Evolutionary conservation across 257 asterid genomes (phyloP).

Genomic region (Petrea volubilis): DNA sequence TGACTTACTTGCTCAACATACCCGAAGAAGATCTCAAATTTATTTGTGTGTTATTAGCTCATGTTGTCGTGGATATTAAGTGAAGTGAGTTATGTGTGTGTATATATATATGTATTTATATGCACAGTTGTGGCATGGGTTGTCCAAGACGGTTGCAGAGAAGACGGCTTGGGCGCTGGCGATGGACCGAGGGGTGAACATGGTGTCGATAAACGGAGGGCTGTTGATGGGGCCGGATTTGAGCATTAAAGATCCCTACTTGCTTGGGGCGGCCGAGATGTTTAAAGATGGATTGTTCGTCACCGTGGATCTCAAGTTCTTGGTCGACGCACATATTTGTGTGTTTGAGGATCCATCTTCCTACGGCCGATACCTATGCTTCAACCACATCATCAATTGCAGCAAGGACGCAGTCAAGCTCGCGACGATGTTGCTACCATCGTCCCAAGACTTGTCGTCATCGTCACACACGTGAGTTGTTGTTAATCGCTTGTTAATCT

Average conservation of each 20-base stretch:
- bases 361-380: conserved; percentile 84
- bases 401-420: conserved; percentile 59
- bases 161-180: conserved; percentile 95
- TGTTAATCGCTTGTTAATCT: background rate
- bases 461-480: conserved; percentile 26
- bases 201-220: conserved; percentile 83
- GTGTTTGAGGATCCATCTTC: conserved; percentile 81
- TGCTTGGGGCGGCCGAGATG: conserved; percentile 91
- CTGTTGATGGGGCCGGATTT: conserved; percentile 60
- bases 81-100: background rate
- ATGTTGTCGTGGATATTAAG: too few species aligned
- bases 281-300: conserved; percentile 79
- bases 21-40: too few species aligned
- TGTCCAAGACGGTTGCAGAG: conserved; percentile 85
- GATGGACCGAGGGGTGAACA: conserved; percentile 88
- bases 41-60: too few species aligned
- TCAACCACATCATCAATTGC: conserved; percentile 57
- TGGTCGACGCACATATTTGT: conserved; percentile 81
- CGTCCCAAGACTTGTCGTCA: conserved; percentile 39
- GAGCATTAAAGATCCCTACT: conserved; percentile 72
- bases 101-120: background rate
- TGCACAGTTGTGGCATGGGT: conserved; percentile 81
- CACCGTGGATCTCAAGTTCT: conserved; percentile 73
- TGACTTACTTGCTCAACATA: too few species aligned
- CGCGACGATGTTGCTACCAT: conserved; percentile 49